Base-by-base conservation (phyloP, 2,329 filamentous ascomycete genomes). In the Colletotrichum sp. region DNA sequence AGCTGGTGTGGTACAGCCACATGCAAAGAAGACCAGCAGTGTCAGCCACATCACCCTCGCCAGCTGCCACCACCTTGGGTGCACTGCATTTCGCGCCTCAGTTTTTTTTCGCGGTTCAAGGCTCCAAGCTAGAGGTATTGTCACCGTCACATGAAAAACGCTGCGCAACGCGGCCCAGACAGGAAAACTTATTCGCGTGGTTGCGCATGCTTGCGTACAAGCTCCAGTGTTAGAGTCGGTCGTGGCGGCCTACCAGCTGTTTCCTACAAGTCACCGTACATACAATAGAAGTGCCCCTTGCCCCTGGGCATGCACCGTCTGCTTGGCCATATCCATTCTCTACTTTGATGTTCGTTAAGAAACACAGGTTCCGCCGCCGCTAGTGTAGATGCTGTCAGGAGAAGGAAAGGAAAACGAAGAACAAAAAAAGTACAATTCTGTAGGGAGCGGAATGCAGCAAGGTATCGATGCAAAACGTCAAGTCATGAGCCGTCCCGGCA, bases 401-500 rank as follows among this genome's bases (percentile, higher is more conserved):
- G 43, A 51, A 51, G 43, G 43, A 51, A 51, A 51, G 43, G n/a
- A 51, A 51, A 51, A 51, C n/a, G 43, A 13, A 47, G 31, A 33
- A 33, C 8, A 58, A 72, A 72, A 72, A 73, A 72, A 67, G 47
- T 67, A 74, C 68, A 72, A n/a, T 33, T 24, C 43, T 71, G 47
- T 72, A 63, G 57, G 47, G 57, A 67, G 72, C 33, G 62, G 66
- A 74, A 72, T 63, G 36, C 63, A 72, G 63, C 51, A 58, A 74
- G 72, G 68, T 72, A 74, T 74, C 72, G 34, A 64, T 72, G 72
- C 57, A 72, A 63, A 65, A 47, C 69, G 68, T 67, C 24, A 58
- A 57, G 58, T 74, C 69, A 43, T 74, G 63, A 72, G 36, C 34
- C 72, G 63, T 67, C 29, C 62, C 36, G 62, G 15, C 43, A 51